Conservation (phyloP, 805 yeast species). For the Peterozyma toletana region DNA sequence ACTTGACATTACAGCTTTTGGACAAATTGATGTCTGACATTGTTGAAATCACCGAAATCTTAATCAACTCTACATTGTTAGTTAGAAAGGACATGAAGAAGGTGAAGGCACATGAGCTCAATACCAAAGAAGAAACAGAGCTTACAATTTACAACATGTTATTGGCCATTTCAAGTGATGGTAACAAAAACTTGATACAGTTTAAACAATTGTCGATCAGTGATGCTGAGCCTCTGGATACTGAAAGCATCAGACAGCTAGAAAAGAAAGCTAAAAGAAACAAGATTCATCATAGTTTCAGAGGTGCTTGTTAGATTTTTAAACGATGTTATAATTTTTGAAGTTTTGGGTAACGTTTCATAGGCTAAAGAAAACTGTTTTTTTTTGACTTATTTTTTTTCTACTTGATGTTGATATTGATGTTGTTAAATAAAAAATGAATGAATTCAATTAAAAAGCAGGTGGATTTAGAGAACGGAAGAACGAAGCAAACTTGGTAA, state of each 20-base stretch:
- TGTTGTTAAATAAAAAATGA: no score
- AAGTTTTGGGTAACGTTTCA: no score
- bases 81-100: conserved; percentile 24
- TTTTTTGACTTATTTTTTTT: background rate
- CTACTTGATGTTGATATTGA: no score
- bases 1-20: conserved; percentile 53
- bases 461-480: no score
- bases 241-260: background rate
- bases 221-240: background rate
- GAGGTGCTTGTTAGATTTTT: background rate
- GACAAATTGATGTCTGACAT: conserved; percentile 60
- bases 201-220: conserved; percentile 10
- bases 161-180: conserved; percentile 49
- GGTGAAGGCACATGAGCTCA: background rate
- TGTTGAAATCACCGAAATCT: conserved; percentile 41
- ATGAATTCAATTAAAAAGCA: no score
- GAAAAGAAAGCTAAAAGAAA: background rate
- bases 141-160: conserved; percentile 39
- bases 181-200: conserved; percentile 31
- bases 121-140: conserved; percentile 19
- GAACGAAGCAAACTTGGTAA: no score
- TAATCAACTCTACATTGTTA: conserved; percentile 38
- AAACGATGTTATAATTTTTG: no score
- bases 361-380: background rate
- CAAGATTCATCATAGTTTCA: background rate